Base-by-base conservation (phyloP, 2,329 filamentous ascomycete genomes). In the Ophiostoma piceae region DNA sequence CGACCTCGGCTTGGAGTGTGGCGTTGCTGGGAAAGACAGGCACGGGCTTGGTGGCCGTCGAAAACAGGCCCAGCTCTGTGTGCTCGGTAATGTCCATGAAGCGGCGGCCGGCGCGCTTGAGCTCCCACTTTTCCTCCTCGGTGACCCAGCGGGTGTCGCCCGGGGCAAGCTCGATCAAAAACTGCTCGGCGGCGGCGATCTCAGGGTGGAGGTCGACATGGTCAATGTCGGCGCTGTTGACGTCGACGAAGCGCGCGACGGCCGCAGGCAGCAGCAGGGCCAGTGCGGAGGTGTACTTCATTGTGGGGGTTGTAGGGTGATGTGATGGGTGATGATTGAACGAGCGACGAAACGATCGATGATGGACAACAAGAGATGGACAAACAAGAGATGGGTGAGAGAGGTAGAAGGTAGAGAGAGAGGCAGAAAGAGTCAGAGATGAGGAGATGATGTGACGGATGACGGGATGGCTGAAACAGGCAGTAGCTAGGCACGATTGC, bases 1-100 rank as follows among this genome's bases (percentile, higher is more conserved):
- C 82, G 73, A 97, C 84, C 3, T 87, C 87, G 64, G 88, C 82
- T 74, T 92, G 86, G 74, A 90, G 84, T 12, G 73, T 75, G 16
- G 73, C 74, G 74, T 51, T 83, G 77, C 71, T 71, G 8, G 77
- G 77, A 71, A 79, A 79, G 66, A 80, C 78, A 68, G 89, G 85
- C 76, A 90, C 87, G 66, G 84, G 81, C 1, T 92, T 93, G 77
- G 90, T 93, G 77, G 90, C 96, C 73, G 90, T 9, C 47, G 37
- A 51, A 9, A 74, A 60, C 43, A 69, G 32, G 71, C 90, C 91
- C 72, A 91, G 84, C 67, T 90, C 85, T 68, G 84, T 82, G 70
- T 88, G 87, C 60, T 92, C 85, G 72, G 95, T 97, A 76, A 98
- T 94, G 80, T 98, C 94, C 85, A 98, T 96, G 84, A 98, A 98